A percentile compares a stretch with the other conserved stretches of the same genome.
Conservation (phyloP, 495 filamentous ascomycete species). For the Glonium stellatum region DNA sequence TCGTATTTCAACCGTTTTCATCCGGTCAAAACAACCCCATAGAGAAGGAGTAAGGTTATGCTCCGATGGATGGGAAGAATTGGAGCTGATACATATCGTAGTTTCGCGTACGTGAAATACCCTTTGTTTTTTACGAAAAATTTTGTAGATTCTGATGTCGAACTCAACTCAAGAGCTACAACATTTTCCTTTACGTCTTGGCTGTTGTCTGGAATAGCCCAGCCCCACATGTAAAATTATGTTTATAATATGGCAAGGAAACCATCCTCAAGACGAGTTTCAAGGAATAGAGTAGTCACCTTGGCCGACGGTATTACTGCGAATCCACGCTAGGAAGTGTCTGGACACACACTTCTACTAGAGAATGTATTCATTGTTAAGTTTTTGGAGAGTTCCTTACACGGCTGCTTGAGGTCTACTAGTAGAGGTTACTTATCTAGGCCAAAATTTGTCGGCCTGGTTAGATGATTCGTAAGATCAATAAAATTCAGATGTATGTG, state of each 20-base stretch:
- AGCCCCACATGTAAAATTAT: background rate
- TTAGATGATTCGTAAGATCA: too few species aligned
- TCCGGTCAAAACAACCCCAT: conserved; percentile 3
- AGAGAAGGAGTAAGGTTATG: background rate
- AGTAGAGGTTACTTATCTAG: too few species aligned
- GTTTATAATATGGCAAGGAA: background rate
- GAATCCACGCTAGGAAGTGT: too few species aligned
- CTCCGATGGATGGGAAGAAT: background rate
- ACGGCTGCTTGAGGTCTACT: too few species aligned
- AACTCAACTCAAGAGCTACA: background rate
- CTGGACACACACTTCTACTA: too few species aligned
- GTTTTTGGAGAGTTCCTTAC: too few species aligned
- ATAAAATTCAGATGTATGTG: too few species aligned
- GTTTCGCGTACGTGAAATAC: conserved; percentile 9
- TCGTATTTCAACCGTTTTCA: conserved; percentile 2
- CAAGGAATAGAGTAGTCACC: too few species aligned
- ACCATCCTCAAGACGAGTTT: too few species aligned
- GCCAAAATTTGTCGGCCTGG: too few species aligned
- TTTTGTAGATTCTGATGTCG: conserved; percentile 4
- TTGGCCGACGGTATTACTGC: too few species aligned
- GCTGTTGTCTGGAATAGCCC: background rate
- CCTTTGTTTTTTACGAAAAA: background rate
- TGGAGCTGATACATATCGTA: background rate
- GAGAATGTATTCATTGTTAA: too few species aligned
- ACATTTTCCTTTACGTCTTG: background rate